These are phyloP conservation scores for Termitomyces sp. DNA, from an alignment of 768 basidiomycete species.

Conservation along the genomic window DNA sequence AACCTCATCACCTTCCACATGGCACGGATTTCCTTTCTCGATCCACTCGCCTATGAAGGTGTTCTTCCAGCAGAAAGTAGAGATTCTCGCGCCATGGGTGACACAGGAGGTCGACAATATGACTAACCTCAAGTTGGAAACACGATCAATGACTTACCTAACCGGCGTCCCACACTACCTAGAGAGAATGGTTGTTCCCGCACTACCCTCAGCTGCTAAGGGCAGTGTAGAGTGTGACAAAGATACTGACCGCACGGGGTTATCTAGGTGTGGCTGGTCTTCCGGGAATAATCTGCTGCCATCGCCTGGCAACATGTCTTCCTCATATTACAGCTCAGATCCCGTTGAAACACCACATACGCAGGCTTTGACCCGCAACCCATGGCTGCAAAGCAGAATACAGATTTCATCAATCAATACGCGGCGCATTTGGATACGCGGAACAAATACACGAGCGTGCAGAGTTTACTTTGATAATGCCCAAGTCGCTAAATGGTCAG, in stretches of 20 bases:
- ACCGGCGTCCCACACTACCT: slow-evolving; percentile 43
- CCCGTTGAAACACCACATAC: background rate
- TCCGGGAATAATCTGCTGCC: slow-evolving; percentile 20
- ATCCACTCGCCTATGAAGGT: slow-evolving; percentile 60
- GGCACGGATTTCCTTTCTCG: slow-evolving; percentile 61
- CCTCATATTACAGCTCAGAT: background rate
- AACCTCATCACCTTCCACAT: background rate
- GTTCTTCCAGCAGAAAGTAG: slow-evolving; percentile 63
- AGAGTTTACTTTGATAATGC: slow-evolving; percentile 47
- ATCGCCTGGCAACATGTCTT: slow-evolving; percentile 12
- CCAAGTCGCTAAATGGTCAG: slow-evolving; percentile 8
- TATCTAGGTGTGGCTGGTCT: slow-evolving; percentile 26
- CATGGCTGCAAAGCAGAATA: slow-evolving; percentile 17
- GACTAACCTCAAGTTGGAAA: background rate
- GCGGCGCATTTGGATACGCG: slow-evolving; percentile 43
- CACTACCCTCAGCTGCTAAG: slow-evolving; percentile 19
- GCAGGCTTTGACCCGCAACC: slow-evolving; percentile 8
- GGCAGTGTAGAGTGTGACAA: slow-evolving; percentile 12
- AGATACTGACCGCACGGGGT: slow-evolving; percentile 14
- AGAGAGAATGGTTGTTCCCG: slow-evolving; percentile 34
- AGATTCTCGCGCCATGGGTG: slow-evolving; percentile 23
- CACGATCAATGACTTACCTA: slow-evolving; percentile 39
- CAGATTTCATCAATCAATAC: slow-evolving; percentile 2
- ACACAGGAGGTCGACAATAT: slow-evolving; percentile 9
- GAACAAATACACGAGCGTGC: slow-evolving; percentile 56